Evolutionary conservation across 352 stramenopile species (phyloP).

Genomic region (Phytophthora multivora): DNA sequence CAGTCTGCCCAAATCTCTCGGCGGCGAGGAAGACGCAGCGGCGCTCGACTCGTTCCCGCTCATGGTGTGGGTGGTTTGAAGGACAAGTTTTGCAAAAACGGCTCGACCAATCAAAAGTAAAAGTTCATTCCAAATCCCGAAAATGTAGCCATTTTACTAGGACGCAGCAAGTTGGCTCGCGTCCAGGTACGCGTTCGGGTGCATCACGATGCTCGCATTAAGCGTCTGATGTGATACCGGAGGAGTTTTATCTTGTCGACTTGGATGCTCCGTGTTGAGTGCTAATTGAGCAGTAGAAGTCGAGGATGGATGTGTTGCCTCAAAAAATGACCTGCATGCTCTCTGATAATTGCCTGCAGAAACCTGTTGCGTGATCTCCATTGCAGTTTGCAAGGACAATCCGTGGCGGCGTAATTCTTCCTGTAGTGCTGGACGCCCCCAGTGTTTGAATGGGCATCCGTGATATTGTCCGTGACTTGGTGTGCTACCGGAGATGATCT

Average conservation of each 20-base stretch:
- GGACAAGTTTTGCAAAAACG: conserved; percentile 14
- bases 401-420: conserved; percentile 45
- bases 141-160: conserved; percentile 27
- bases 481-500: conserved; percentile 52
- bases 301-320: conserved; percentile 36
- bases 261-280: not conserved
- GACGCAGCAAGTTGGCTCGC: conserved; percentile 38
- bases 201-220: conserved; percentile 29
- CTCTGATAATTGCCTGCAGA: conserved; percentile 39
- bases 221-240: not conserved
- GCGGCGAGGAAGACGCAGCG: conserved; percentile 5
- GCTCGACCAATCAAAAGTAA: conserved; percentile 20
- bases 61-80: conserved; percentile 12
- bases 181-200: conserved; percentile 65
- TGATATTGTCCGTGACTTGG: conserved; percentile 77
- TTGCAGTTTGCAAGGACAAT: conserved; percentile 15
- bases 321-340: conserved; percentile 60
- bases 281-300: conserved; percentile 20
- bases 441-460: conserved; percentile 84
- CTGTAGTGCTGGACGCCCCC: conserved; percentile 49
- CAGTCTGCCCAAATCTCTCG: conserved; percentile 32
- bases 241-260: conserved; percentile 3
- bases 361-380: conserved; percentile 42
- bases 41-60: conserved; percentile 8
- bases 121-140: not conserved